phyloP scores from a whole-genome alignment of 164 flowering plant genomes.

The Paratinospora sagittata region DNA sequence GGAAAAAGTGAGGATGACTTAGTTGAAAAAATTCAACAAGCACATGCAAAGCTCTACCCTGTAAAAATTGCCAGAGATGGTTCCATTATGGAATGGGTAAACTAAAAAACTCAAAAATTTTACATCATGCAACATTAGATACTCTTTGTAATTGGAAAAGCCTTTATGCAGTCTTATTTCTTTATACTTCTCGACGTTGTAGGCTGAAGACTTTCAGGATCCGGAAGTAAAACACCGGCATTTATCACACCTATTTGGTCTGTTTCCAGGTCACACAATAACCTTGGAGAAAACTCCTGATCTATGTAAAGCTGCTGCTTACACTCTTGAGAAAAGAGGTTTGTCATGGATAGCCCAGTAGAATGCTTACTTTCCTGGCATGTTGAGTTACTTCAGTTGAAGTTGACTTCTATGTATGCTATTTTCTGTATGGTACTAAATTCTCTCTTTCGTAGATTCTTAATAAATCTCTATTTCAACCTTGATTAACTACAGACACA shows the following conservation, averaged over 20 bases:
- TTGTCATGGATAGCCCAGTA: no score
- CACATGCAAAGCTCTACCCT: constrained; percentile 57
- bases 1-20: constrained; percentile 56
- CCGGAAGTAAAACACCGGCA: constrained; percentile 84
- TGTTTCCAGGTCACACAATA: constrained; percentile 86
- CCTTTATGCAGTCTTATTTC: background rate
- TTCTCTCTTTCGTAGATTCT: no score
- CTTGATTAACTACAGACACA: no score
- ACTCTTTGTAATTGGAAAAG: background rate
- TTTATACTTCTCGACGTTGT: constrained; percentile 12
- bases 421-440: no score
- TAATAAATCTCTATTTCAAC: no score
- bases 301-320: constrained; percentile 74
- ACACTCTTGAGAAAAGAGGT: constrained; percentile 84
- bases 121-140: background rate
- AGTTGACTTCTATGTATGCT: no score
- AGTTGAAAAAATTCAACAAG: constrained; percentile 41
- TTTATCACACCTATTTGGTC: constrained; percentile 84
- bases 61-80: constrained; percentile 77
- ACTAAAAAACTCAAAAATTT: background rate
- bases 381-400: no score
- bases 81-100: constrained; percentile 94
- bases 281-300: constrained; percentile 64
- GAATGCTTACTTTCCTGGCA: no score
- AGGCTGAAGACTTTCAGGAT: constrained; percentile 89